Conservation (phyloP, 352 stramenopile species). For the Globisporangium nodosum region DNA sequence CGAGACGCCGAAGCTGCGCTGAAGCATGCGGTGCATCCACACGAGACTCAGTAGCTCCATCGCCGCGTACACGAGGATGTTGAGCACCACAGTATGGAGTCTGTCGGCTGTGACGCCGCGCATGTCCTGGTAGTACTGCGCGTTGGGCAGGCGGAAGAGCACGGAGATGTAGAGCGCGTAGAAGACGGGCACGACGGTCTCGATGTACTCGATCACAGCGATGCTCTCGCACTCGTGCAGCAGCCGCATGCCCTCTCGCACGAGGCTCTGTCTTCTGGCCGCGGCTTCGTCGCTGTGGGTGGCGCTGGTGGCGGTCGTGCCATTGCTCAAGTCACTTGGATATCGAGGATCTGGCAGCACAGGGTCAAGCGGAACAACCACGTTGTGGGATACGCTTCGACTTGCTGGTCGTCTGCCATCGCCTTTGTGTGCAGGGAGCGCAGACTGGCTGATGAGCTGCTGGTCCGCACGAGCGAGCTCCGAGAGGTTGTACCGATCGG, state of each 20-base stretch:
- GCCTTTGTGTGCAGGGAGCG: too few species aligned
- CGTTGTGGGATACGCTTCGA: background rate
- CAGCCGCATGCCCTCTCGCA: background rate
- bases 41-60: slow-evolving; percentile 25
- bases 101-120: background rate
- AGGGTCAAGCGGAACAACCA: background rate
- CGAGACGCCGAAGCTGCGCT: slow-evolving; percentile 18
- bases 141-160: background rate
- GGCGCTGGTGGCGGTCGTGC: background rate
- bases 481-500: background rate
- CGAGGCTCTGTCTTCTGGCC: background rate
- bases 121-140: slow-evolving; percentile 2
- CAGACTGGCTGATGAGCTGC: background rate
- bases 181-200: background rate
- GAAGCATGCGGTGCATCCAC: slow-evolving; percentile 12
- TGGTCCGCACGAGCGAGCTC: background rate
- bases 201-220: background rate
- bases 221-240: background rate
- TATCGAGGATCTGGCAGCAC: background rate
- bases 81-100: slow-evolving; percentile 1
- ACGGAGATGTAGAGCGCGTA: slow-evolving; percentile 2
- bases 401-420: background rate
- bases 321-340: too few species aligned
- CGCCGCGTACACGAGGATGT: slow-evolving; percentile 15
- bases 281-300: too few species aligned